phyloP scores from a whole-genome alignment of 2,329 filamentous ascomycete species.

The Claviceps arundinis region DNA sequence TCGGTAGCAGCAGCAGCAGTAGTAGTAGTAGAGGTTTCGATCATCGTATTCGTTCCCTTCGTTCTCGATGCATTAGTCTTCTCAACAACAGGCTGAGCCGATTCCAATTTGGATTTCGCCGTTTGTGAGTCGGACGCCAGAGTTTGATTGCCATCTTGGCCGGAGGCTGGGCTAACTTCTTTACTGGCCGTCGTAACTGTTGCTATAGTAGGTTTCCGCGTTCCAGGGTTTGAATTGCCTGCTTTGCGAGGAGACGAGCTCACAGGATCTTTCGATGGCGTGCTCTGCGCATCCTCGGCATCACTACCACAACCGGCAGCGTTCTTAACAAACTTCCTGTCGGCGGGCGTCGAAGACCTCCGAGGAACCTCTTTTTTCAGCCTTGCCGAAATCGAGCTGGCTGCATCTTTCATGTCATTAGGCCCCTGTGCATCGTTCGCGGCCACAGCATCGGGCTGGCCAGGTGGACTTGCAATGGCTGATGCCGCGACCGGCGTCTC shows the following conservation, averaged over 20 bases:
- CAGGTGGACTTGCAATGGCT: neutral
- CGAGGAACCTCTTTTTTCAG: neutral
- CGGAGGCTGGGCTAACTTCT: neutral
- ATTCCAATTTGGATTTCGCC: neutral
- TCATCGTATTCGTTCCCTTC: neutral
- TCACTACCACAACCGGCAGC: constrained; percentile 14
- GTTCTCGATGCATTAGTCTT: neutral
- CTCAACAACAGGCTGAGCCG: constrained; percentile 1
- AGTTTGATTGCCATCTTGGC: neutral
- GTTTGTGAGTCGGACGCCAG: neutral
- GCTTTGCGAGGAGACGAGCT: neutral
- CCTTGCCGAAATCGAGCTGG: neutral
- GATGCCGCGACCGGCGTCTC: constrained; percentile 9
- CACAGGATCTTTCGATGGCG: neutral
- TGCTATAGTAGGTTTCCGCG: neutral
- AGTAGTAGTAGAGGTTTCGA: neutral
- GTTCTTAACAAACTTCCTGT: neutral
- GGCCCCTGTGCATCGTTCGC: neutral
- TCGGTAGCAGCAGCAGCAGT: neutral
- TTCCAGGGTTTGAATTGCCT: neutral
- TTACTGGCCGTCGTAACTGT: neutral
- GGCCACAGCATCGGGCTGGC: neutral
- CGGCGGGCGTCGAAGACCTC: neutral
- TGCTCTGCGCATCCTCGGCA: constrained; percentile 20
- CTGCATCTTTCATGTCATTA: neutral